Evolutionary conservation across 2,329 filamentous ascomycete genomes (phyloP).

Genomic region (Neofusicoccum laricinum): DNA sequence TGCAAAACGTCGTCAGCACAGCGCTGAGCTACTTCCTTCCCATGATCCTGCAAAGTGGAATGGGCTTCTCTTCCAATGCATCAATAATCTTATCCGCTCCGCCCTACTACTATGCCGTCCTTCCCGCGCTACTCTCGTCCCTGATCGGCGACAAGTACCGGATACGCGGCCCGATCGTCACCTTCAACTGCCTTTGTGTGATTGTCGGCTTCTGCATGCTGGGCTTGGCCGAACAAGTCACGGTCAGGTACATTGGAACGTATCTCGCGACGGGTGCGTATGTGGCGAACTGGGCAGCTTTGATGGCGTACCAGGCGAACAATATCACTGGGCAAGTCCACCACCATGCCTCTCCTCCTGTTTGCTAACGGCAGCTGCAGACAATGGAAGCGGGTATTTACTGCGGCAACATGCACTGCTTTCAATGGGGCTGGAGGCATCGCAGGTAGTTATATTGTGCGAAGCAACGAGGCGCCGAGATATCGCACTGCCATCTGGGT

Average conservation of each 20-base stretch:
- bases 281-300: slow-evolving; percentile 66
- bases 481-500: slow-evolving; percentile 67
- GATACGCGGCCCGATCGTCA: slow-evolving; percentile 61
- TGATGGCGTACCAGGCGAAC: slow-evolving; percentile 61
- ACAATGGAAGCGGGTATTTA: slow-evolving; percentile 64
- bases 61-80: slow-evolving; percentile 42
- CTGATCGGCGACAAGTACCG: slow-evolving; percentile 60
- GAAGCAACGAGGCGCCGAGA: slow-evolving; percentile 57
- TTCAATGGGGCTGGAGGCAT: slow-evolving; percentile 64
- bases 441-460: slow-evolving; percentile 64
- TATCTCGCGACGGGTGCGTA: slow-evolving; percentile 67
- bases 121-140: slow-evolving; percentile 63
- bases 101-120: slow-evolving; percentile 65
- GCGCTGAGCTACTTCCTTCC: slow-evolving; percentile 65
- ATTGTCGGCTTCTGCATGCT: slow-evolving; percentile 65
- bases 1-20: slow-evolving; percentile 65
- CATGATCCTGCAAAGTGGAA: slow-evolving; percentile 52
- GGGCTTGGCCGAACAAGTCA: slow-evolving; percentile 58
- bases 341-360: slow-evolving; percentile 19
- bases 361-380: slow-evolving; percentile 27
- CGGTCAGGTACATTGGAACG: slow-evolving; percentile 62
- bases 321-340: slow-evolving; percentile 50
- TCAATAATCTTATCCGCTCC: slow-evolving; percentile 62
- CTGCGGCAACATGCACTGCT: slow-evolving; percentile 58
- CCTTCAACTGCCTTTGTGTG: slow-evolving; percentile 62